Base-by-base conservation (phyloP, 306 rosid species). In the Senna tora region DNA sequence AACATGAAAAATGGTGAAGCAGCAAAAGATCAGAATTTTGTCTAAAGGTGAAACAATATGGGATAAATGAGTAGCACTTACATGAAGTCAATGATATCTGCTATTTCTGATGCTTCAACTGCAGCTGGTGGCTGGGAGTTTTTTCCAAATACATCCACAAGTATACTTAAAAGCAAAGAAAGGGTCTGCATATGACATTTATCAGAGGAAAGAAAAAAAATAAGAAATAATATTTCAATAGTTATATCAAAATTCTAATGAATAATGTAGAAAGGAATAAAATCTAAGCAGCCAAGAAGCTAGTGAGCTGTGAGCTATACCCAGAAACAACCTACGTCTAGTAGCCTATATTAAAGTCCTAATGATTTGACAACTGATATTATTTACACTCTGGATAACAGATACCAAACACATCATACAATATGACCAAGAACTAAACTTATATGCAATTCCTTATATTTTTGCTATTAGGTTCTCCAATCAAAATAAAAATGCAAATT, bases 131-230 rank as follows among this genome's bases (percentile, higher is more conserved):
- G 85, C 75, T 94, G 97, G 20, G 95, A 65, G 80, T 87, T 91
- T 81, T 88, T 94, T 55, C 99, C 99, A 38, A 91, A 94, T 80
- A 94, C 93, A 80, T 94, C 97, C 77, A 89, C 96, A 73, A 94
- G 59, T 80, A 84, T 73, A 41, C 62, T 81, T 65, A 94, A 69
- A 25, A 94, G 89, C 60, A 84, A 70, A 13, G 95, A 79, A 13
- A 89, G 95, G 65, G 89, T 91, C 99, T 91, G 90, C 49, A 7
- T 45, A 75, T 78, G 20, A 50, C 38, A 74, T 38, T 73, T 39
- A 75, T 7, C 25, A 36, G 74, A 55, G 60, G 39, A 83, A 75
- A 69, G n/a, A 56, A 46, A 75, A 69, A 56, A 51, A 68, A 47
- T 17, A 71, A n/a, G 53, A 42, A 75, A 25, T 50, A 47, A 65